Percentiles rank a stretch among this genome's conserved stretches.
Conservation (phyloP, 1,284 basidiomycete genomes). For the Apiotrichum veenhuisii region DNA sequence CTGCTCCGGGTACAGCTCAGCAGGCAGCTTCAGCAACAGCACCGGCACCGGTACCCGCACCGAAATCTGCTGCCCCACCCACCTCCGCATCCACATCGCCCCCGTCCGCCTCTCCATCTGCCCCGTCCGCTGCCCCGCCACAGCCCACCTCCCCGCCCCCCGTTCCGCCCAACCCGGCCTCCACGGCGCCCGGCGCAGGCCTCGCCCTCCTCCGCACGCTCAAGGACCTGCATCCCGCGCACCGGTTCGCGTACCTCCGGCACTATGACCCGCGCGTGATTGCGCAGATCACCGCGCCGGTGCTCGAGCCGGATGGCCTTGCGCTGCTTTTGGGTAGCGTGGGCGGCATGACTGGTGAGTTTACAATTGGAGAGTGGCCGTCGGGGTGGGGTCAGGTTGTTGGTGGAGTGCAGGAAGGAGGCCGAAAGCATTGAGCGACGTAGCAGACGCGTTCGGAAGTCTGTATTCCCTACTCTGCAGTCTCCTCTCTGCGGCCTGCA, state of each 20-base stretch:
- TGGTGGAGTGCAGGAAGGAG: too few relatives aligned
- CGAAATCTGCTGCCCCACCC: background rate
- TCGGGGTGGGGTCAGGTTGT: too few relatives aligned
- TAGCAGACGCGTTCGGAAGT: too few relatives aligned
- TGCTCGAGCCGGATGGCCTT: conserved; percentile 44
- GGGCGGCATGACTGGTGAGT: background rate
- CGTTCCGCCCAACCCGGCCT: conserved; percentile 23
- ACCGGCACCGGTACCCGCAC: too few relatives aligned
- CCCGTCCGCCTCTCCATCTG: background rate
- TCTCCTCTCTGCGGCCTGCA: too few relatives aligned
- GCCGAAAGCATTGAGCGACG: too few relatives aligned
- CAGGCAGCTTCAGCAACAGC: too few relatives aligned
- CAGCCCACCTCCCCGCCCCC: background rate
- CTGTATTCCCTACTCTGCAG: too few relatives aligned
- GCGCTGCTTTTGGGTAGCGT: conserved; percentile 29
- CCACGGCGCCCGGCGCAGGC: conserved; percentile 32
- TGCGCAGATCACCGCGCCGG: conserved; percentile 23
- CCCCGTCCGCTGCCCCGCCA: background rate
- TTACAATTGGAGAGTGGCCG: too few relatives aligned
- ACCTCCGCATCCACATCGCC: background rate
- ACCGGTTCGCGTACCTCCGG: conserved; percentile 13
- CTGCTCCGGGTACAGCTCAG: background rate
- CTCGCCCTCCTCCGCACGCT: conserved; percentile 33
- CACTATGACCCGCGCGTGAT: conserved; percentile 28
- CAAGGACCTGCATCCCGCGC: background rate